phyloP scores from a whole-genome alignment of 306 rosid genomes.

The Lathyrus tuberosus region DNA sequence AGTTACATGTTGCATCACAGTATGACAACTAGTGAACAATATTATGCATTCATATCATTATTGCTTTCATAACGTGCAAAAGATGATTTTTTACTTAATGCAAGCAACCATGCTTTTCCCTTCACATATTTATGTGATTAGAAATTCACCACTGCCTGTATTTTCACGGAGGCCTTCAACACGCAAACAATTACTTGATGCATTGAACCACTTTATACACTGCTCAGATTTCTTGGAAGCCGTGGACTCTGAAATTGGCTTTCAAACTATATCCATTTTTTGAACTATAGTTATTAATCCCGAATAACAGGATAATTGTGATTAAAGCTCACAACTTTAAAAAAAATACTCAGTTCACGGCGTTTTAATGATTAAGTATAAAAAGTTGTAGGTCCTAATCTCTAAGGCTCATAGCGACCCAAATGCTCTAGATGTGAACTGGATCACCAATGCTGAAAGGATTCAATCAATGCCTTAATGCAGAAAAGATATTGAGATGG shows the following conservation, averaged over 20 bases:
- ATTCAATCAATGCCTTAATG: conserved; percentile 6
- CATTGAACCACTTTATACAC: background rate
- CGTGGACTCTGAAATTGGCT: background rate
- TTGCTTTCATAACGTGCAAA: conserved; percentile 1
- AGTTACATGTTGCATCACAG: conserved; percentile 12
- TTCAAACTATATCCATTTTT: background rate
- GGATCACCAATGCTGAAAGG: background rate
- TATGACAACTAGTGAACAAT: conserved; percentile 17
- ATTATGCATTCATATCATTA: conserved; percentile 5
- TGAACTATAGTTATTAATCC: background rate
- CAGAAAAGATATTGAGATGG: background rate
- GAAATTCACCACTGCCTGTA: conserved; percentile 1
- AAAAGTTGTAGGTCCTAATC: background rate
- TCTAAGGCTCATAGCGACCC: background rate
- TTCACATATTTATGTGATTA: background rate
- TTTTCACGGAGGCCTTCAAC: background rate
- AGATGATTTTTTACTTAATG: conserved; percentile 17
- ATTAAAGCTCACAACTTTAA: background rate
- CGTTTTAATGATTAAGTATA: background rate
- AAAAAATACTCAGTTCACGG: background rate
- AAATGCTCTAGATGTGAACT: background rate
- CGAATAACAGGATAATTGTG: background rate
- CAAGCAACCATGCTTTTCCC: conserved; percentile 12
- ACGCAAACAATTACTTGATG: background rate
- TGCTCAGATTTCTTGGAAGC: background rate